Base-by-base conservation (phyloP, 2,329 filamentous ascomycete genomes). In the Periconia sp. region DNA sequence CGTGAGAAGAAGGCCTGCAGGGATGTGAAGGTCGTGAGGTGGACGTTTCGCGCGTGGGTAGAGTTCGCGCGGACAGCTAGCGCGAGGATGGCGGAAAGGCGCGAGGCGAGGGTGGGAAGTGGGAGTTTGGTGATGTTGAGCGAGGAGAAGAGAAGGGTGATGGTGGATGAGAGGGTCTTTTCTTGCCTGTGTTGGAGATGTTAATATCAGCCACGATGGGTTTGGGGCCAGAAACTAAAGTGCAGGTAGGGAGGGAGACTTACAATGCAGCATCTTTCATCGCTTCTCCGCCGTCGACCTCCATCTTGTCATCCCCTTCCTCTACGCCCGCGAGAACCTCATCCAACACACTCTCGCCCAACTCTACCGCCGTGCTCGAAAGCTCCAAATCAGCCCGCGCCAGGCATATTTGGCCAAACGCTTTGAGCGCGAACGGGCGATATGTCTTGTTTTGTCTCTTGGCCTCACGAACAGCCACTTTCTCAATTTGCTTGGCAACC, bases 361-460 rank as follows among this genome's bases (percentile, higher is more conserved):
- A 83, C 6, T 79, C 79, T 3, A 83, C 78, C 5, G 89, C 86
- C 23, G 90, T 85, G 5, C 81, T 76, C 62, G 89, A 85, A 73
- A 96, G 78, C 61, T 92, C 84, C 15, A 91, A 68, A 64, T 92
- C 88, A 20, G 82, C 80, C 45, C 89, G 81, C 14, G 83, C 83
- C 37, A 82, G 82, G n/a, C 85, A 83, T 64, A 93, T 89, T 50
- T 85, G 81, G 66, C 90, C 92, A 6, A 97, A 77, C 33, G 85
- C 86, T 50, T 79, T 77, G 58, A 96, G 83, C 0, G 90, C 90
- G 71, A 90, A 82, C 18, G 88, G 87, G 14, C 90, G 85, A 73
- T 97, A 99, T 8, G 80, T 79, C n/a, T 86, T 84, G 66, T 97
- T 97, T 68, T 92, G 93, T 31, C 94, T 85, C 78, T 94, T 97